Evolutionary conservation across 2,329 filamentous ascomycete genomes (phyloP).

Genomic region (Talaromyces verruculosus): DNA sequence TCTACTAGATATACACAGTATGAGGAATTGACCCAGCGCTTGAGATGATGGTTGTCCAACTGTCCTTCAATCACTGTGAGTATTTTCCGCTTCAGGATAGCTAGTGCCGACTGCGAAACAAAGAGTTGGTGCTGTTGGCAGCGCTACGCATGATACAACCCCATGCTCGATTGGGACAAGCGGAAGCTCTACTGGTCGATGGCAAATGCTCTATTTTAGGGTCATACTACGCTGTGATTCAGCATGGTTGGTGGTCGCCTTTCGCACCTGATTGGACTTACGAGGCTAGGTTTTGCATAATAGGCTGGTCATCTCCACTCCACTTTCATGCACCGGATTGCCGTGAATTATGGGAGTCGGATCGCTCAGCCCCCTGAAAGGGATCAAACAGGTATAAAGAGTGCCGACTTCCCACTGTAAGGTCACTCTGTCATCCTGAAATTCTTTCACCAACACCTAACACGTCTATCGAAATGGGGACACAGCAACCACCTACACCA

Average conservation of each 20-base stretch:
- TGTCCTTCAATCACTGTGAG: conserved; percentile 7
- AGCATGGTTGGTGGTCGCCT: conserved; percentile 5
- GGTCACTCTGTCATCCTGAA: too few relatives aligned
- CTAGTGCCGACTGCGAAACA: not conserved
- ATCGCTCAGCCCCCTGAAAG: too few relatives aligned
- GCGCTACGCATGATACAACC: conserved; percentile 9
- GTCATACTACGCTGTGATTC: conserved; percentile 2
- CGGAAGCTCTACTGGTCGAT: not conserved
- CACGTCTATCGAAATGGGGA: too few relatives aligned
- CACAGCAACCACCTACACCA: too few relatives aligned
- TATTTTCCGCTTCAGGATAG: not conserved
- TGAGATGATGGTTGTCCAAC: conserved; percentile 2
- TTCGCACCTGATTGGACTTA: not conserved
- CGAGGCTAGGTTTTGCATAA: not conserved
- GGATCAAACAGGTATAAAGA: too few relatives aligned
- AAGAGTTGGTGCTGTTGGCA: conserved; percentile 1
- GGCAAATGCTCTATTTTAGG: conserved; percentile 9
- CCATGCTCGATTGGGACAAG: conserved; percentile 5
- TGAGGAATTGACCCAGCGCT: conserved; percentile 6
- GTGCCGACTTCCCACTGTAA: too few relatives aligned
- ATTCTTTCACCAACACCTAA: too few relatives aligned
- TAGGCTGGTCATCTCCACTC: not conserved
- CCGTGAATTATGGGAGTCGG: too few relatives aligned
- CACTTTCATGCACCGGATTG: not conserved
- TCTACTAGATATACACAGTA: not conserved